Evolutionary conservation across 371 early-diverging fungal genomes (phyloP), one percentile per base, ranked within the genome.

Genomic region (Mucor ambiguus): DNA sequence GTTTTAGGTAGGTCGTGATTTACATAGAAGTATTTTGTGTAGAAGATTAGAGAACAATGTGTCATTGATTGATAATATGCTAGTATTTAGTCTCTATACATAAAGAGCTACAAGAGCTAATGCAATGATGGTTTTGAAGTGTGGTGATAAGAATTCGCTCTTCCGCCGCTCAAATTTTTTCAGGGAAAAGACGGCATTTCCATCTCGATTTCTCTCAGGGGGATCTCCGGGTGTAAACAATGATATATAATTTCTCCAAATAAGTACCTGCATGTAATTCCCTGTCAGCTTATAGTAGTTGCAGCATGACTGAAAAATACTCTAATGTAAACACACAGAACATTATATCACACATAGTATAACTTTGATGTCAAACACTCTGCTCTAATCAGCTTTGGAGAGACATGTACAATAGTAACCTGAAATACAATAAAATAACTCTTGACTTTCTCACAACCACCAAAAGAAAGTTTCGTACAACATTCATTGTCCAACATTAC

Each of bases 101-200:
- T 22, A 46, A 46, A 3, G 7, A 46, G 41, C 41, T 41, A 18
- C 41, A 1, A 18, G 41, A 14, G 41, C 41, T 41, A 41, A 41
- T 18, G 41, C 14, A 41, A 41, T 41, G 41, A 41, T 41, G 16
- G 41, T 18, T 2, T 41, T 18, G 41, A 41, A 18, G 41, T 41
- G 41, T 18, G 41, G 11, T 46, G 46, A 46, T 46, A 46, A 46
- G 20, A 46, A 46, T 46, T 46, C 22, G 10, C 10, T n/a, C 46
- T 46, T 46, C 46, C 46, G 46, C 46, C 20, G 46, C 10, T 24
- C 46, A 46, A 10, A 24, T 46, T 41, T 41, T 9, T 46, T 22
- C 22, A 46, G 46, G 46, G 46, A 46, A 46, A 46, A 22, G n/a
- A 46, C 46, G 46, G 46, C 46, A 46, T 46, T 46, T 46, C 46